Evolutionary conservation across 305 asterid species (phyloP).

Genomic region (Ajuga reptans): DNA sequence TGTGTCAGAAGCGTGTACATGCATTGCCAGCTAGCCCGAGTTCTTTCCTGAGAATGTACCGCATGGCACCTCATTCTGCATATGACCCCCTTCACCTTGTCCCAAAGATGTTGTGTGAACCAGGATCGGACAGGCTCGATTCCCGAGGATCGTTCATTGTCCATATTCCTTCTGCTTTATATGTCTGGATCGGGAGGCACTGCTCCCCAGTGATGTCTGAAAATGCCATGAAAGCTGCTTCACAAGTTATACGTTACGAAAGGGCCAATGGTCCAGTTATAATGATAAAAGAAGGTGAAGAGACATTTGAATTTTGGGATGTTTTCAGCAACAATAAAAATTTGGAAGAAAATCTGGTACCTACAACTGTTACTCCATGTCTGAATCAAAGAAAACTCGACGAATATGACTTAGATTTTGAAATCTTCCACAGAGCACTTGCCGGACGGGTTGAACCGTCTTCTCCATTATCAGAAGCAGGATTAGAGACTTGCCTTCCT

Average conservation of each 20-base stretch:
- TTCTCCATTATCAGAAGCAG: conserved; percentile 53
- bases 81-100: conserved; percentile 94
- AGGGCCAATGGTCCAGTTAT: conserved; percentile 52
- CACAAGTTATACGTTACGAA: conserved; percentile 73
- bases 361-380: conserved; percentile 4
- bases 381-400: conserved; percentile 41
- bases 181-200: conserved; percentile 67
- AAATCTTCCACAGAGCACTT: conserved; percentile 63
- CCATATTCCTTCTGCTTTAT: conserved; percentile 67
- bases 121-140: conserved; percentile 56
- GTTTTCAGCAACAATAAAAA: conserved; percentile 38
- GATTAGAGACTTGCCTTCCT: conserved; percentile 59
- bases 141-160: conserved; percentile 86
- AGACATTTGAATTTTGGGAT: conserved; percentile 63
- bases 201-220: conserved; percentile 59
- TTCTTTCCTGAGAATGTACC: conserved; percentile 65
- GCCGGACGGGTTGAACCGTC: conserved; percentile 77
- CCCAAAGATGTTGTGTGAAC: conserved; percentile 64
- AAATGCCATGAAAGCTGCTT: conserved; percentile 60
- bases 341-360: conserved; percentile 21
- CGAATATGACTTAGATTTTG: conserved; percentile 67
- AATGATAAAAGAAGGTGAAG: conserved; percentile 61
- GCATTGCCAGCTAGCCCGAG: conserved; percentile 83
- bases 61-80: conserved; percentile 89
- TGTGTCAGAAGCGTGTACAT: conserved; percentile 81